Percentiles rank a stretch among this genome's conserved stretches.
Evolutionary conservation across 2,329 filamentous ascomycete species (phyloP).

Genomic region (Talaromyces rugulosus): DNA sequence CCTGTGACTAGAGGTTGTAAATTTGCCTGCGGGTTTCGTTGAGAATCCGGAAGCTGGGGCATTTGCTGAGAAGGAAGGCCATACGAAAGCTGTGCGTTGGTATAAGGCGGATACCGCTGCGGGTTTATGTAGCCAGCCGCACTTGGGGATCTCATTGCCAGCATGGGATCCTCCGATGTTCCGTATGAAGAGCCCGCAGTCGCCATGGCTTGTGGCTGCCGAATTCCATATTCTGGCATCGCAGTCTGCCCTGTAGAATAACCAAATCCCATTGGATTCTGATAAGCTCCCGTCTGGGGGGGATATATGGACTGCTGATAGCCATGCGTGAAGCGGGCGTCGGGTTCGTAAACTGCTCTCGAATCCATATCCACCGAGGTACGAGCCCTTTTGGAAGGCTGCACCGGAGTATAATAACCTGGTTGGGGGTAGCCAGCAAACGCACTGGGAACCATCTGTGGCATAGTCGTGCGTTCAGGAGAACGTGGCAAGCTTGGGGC

Average conservation of each 20-base stretch:
- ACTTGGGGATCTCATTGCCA: constrained; percentile 18
- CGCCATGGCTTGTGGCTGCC: constrained; percentile 19
- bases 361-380: constrained; percentile 36
- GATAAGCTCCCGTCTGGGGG: constrained; percentile 23
- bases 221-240: constrained; percentile 34
- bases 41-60: constrained; percentile 33
- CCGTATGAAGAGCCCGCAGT: constrained; percentile 17
- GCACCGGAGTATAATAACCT: constrained; percentile 30
- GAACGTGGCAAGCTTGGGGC: constrained; percentile 31
- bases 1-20: constrained; percentile 33
- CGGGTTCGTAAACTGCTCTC: constrained; percentile 32
- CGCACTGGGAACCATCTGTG: constrained; percentile 28
- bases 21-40: constrained; percentile 31
- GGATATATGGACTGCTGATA: constrained; percentile 27
- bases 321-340: constrained; percentile 32
- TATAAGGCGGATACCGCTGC: constrained; percentile 18
- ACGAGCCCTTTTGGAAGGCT: constrained; percentile 30
- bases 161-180: constrained; percentile 16
- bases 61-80: constrained; percentile 30
- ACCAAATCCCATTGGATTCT: constrained; percentile 29
- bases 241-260: constrained; percentile 32
- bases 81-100: constrained; percentile 29
- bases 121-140: constrained; percentile 15
- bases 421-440: constrained; percentile 29
- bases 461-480: constrained; percentile 32